phyloP scores from a whole-genome alignment of 495 filamentous ascomycete genomes.

The Platismatia glauca region DNA sequence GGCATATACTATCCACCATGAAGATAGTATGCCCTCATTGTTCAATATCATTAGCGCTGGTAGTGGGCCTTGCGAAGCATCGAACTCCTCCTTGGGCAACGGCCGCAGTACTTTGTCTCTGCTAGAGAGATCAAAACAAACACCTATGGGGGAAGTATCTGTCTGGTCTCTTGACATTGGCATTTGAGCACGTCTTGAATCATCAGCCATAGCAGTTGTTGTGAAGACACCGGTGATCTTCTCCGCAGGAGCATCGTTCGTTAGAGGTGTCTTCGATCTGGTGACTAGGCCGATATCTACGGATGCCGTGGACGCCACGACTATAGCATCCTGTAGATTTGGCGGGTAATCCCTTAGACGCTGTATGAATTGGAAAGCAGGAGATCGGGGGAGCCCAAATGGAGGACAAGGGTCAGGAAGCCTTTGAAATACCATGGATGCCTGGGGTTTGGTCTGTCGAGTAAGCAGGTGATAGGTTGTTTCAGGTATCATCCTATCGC shows the following conservation, averaged over 20 bases:
- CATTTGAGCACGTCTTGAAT: slow-evolving; percentile 66
- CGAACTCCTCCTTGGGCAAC: slow-evolving; percentile 64
- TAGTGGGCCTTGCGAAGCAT: slow-evolving; percentile 71
- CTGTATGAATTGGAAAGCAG: slow-evolving; percentile 66
- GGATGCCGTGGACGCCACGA: slow-evolving; percentile 72
- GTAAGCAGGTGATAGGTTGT: slow-evolving; percentile 70
- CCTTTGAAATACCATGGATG: slow-evolving; percentile 58
- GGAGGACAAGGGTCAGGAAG: slow-evolving; percentile 62
- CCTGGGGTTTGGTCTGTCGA: slow-evolving; percentile 40
- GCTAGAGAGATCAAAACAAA: slow-evolving; percentile 72
- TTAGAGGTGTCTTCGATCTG: slow-evolving; percentile 54
- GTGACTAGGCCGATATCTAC: slow-evolving; percentile 70
- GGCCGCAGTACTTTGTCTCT: slow-evolving; percentile 71
- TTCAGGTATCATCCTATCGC: slow-evolving; percentile 46
- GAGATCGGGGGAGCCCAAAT: slow-evolving; percentile 53
- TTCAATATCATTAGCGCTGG: slow-evolving; percentile 82
- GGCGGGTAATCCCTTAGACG: slow-evolving; percentile 72
- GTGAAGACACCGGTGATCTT: slow-evolving; percentile 57
- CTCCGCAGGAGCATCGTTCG: slow-evolving; percentile 50
- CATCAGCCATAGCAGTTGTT: slow-evolving; percentile 62
- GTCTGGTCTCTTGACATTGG: slow-evolving; percentile 52
- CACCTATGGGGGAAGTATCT: slow-evolving; percentile 73
- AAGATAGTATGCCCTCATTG: slow-evolving; percentile 71
- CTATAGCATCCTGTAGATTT: slow-evolving; percentile 64
- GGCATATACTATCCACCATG: slow-evolving; percentile 88